Evolutionary conservation across 768 basidiomycete species (phyloP).

Genomic region (Podaxis pistillaris): DNA sequence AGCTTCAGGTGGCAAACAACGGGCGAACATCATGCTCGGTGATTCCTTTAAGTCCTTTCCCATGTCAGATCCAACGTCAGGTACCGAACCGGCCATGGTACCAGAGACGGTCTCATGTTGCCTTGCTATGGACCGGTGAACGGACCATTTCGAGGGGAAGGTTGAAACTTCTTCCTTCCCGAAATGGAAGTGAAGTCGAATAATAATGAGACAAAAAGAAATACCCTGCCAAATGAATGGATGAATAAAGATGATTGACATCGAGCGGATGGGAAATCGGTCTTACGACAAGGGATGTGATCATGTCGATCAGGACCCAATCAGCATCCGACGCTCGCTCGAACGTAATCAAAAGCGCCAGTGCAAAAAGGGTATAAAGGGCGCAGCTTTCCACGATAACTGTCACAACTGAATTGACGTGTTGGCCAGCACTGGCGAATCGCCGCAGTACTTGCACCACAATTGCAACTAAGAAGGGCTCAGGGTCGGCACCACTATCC

Average conservation of each 20-base stretch:
- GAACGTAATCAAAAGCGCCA: constrained; percentile 6
- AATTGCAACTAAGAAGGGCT: neutral
- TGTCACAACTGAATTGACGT: neutral
- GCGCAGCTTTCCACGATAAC: constrained; percentile 10
- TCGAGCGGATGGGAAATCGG: neutral
- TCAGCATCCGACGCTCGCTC: constrained; percentile 7
- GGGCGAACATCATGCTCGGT: too few species aligned
- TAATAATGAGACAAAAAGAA: constrained; percentile 9
- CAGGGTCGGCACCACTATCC: neutral
- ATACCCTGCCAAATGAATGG: neutral
- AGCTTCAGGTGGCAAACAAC: too few species aligned
- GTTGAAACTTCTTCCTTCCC: neutral
- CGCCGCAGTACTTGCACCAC: neutral
- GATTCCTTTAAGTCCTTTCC: too few species aligned
- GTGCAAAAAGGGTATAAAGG: constrained; percentile 6
- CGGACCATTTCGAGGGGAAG: neutral
- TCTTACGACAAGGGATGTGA: constrained; percentile 9
- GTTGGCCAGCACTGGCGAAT: neutral
- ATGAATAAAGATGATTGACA: neutral
- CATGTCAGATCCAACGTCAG: too few species aligned
- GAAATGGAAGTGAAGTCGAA: constrained; percentile 2
- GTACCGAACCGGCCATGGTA: neutral
- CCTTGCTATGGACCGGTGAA: neutral
- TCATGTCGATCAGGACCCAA: constrained; percentile 11
- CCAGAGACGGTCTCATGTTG: neutral